Evolutionary conservation across 331 rosid species (phyloP).

Genomic region (Cydonia oblonga): DNA sequence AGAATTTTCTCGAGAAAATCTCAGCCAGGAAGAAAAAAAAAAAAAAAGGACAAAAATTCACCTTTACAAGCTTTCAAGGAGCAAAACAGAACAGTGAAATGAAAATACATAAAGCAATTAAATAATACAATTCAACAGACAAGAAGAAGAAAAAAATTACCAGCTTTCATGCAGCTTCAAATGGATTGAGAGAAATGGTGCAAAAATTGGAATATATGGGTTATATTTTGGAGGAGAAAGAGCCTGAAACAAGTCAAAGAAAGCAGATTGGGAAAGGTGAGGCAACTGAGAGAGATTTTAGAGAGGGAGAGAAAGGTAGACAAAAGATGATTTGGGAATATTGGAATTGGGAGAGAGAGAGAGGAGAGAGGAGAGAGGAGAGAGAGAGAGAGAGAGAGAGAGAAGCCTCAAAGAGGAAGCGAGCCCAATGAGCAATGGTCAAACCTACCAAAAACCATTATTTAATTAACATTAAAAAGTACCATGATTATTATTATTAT

Average conservation of each 20-base stretch:
- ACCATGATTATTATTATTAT: no score
- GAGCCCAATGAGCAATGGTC: conserved; percentile 71
- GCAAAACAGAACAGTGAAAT: conserved; percentile 1
- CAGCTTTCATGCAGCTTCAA: conserved; percentile 35
- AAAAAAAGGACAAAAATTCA: conserved; percentile 7
- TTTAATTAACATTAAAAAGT: no score
- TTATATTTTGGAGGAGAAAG: conserved; percentile 26
- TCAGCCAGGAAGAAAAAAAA: neutral
- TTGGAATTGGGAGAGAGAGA: neutral
- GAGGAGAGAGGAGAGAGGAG: no score
- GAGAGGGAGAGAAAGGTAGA: neutral
- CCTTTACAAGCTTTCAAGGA: neutral
- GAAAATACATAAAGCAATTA: neutral
- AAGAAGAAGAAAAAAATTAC: conserved; percentile 24
- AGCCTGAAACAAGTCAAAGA: conserved; percentile 51
- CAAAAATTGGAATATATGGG: conserved; percentile 20
- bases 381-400: neutral
- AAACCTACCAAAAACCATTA: conserved; percentile 52
- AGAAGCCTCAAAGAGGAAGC: neutral
- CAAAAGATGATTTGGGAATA: neutral
- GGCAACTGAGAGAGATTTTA: neutral
- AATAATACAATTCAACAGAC: no score
- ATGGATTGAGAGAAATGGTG: conserved; percentile 24
- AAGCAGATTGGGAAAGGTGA: conserved; percentile 46
- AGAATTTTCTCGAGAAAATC: neutral